These are phyloP conservation scores for Colletotrichum horii DNA, from an alignment of 2,329 filamentous ascomycete species.

Conservation along the genomic window DNA sequence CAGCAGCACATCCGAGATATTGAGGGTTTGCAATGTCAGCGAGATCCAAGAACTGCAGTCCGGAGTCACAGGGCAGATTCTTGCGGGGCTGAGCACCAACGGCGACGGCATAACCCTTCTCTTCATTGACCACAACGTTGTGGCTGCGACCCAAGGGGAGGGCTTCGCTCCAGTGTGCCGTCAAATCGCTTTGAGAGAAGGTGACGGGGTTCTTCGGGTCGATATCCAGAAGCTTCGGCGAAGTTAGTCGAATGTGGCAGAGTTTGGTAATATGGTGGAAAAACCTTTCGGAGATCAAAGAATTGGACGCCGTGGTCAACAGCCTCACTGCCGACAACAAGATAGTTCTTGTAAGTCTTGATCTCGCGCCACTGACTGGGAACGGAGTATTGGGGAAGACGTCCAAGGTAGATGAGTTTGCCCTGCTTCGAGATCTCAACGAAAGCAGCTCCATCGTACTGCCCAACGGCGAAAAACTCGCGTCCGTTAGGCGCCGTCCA, in stretches of 20 bases:
- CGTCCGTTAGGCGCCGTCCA: conserved; percentile 62
- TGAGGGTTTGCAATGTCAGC: conserved; percentile 56
- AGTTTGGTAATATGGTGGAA: neutral
- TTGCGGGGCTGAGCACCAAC: conserved; percentile 44
- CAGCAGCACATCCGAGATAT: conserved; percentile 56
- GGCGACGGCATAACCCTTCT: conserved; percentile 49
- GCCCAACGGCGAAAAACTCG: conserved; percentile 46
- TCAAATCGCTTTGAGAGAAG: conserved; percentile 33
- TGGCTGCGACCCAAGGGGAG: conserved; percentile 44
- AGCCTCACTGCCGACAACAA: conserved; percentile 41
- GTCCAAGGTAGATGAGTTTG: conserved; percentile 45
- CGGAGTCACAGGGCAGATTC: conserved; percentile 47
- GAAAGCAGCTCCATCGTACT: conserved; percentile 47
- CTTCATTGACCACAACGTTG: conserved; percentile 53
- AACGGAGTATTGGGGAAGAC: conserved; percentile 39
- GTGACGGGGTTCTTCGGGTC: conserved; percentile 38
- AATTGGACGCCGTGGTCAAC: conserved; percentile 60
- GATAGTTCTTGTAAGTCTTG: conserved; percentile 33
- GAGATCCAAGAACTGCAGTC: conserved; percentile 64
- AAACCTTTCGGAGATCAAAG: conserved; percentile 58
- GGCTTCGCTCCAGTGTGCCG: conserved; percentile 32
- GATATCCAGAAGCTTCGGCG: conserved; percentile 39
- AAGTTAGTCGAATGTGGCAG: neutral
- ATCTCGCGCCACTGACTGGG: conserved; percentile 39
- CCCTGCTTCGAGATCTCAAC: conserved; percentile 44